Evolutionary conservation across 2,329 filamentous ascomycete genomes (phyloP).

Genomic region (Phoma sp.): DNA sequence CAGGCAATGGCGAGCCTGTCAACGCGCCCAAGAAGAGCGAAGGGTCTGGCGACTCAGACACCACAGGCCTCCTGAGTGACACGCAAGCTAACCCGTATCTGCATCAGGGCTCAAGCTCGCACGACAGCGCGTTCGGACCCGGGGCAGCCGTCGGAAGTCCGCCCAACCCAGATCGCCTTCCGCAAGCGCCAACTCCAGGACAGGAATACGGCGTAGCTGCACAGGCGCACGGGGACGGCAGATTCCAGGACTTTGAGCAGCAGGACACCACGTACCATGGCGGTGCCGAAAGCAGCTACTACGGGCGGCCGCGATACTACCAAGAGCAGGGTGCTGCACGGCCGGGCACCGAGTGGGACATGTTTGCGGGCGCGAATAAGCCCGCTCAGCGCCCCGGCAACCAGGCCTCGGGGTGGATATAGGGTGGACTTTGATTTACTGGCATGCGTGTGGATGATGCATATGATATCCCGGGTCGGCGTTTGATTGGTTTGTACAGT

Average conservation of each 20-base stretch:
- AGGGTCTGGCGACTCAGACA: conserved; percentile 38
- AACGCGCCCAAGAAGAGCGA: conserved; percentile 20
- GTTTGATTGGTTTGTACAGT: background rate
- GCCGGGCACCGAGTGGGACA: conserved; percentile 31
- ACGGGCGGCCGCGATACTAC: conserved; percentile 13
- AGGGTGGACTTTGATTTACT: background rate
- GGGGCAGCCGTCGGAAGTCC: conserved; percentile 4
- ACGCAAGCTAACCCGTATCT: conserved; percentile 35
- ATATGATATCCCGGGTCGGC: conserved; percentile 16
- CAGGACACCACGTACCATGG: conserved; percentile 28
- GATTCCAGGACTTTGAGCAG: conserved; percentile 26
- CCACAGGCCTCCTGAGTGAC: conserved; percentile 29
- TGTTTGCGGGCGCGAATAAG: conserved; percentile 29
- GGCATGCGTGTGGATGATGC: conserved; percentile 8
- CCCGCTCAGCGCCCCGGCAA: conserved; percentile 13
- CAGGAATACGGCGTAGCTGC: conserved; percentile 34
- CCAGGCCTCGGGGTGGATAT: conserved; percentile 7
- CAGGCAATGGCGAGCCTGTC: conserved; percentile 27
- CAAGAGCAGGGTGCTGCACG: background rate
- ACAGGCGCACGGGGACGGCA: background rate
- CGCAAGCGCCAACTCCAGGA: conserved; percentile 29
- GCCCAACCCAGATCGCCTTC: conserved; percentile 29
- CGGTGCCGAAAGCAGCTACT: conserved; percentile 10
- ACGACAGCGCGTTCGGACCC: conserved; percentile 19
- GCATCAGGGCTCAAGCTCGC: conserved; percentile 8